A percentile compares a stretch with the other conserved stretches of the same genome.
Evolutionary conservation across 495 filamentous ascomycete species (phyloP).

Genomic region (Aspergillus affinis): DNA sequence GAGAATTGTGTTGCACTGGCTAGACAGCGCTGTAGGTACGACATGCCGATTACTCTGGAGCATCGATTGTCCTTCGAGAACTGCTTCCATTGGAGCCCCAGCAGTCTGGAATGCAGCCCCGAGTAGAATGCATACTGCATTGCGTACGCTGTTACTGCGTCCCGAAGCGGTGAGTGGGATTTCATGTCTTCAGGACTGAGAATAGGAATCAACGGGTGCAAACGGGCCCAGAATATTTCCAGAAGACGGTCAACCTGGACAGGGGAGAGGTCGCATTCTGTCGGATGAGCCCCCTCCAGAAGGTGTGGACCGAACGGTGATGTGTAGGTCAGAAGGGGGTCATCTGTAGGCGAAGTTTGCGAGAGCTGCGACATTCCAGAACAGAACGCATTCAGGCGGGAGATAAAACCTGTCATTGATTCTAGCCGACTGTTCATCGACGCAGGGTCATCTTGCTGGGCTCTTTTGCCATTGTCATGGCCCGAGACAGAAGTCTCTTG

Average conservation of each 20-base stretch:
- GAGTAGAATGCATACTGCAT: conserved; percentile 26
- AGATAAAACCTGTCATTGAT: conserved; percentile 31
- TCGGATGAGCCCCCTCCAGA: conserved; percentile 7
- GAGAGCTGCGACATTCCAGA: conserved; percentile 25
- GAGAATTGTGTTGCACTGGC: conserved; percentile 22
- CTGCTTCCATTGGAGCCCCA: conserved; percentile 25
- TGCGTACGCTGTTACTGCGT: conserved; percentile 26
- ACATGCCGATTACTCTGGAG: conserved; percentile 13
- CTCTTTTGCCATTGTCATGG: neutral
- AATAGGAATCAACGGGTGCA: conserved; percentile 21
- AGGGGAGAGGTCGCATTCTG: conserved; percentile 20
- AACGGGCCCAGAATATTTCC: conserved; percentile 26
- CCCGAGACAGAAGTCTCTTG: neutral
- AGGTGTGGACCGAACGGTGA: conserved; percentile 17
- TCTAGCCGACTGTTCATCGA: conserved; percentile 20
- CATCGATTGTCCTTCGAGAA: conserved; percentile 7
- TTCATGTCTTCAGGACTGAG: conserved; percentile 14
- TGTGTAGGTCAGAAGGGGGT: conserved; percentile 14
- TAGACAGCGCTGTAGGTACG: conserved; percentile 30
- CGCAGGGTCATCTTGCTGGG: conserved; percentile 6
- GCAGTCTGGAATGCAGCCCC: conserved; percentile 25
- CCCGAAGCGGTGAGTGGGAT: conserved; percentile 18
- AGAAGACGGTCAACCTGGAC: conserved; percentile 21
- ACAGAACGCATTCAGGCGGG: conserved; percentile 31
- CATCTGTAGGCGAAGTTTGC: conserved; percentile 9